Evolutionary conservation across 2,329 filamentous ascomycete genomes (phyloP), one percentile per base, ranked within the genome.

Genomic region (Trichoderma arundinaceum): DNA sequence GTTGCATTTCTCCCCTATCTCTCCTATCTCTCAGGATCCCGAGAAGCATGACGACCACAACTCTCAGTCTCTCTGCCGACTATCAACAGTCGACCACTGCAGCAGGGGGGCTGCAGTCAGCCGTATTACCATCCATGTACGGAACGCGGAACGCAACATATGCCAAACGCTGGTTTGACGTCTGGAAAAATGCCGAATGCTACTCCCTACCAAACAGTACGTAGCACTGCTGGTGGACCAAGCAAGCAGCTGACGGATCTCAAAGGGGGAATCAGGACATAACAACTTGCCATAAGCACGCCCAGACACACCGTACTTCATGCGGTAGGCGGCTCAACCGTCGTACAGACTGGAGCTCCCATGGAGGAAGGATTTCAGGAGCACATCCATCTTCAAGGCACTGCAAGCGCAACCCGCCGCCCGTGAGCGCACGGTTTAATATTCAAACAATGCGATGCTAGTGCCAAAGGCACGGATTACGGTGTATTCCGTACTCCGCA

Each of bases 171-270:
- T 48, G 19, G 22, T 22, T 46, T 60, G 57, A 60, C 35, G 57
- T 33, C 12, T 49, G 17, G 38, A 17, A 49, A 60, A 38, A 39
- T 15, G 43, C 44, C 57, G 8, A 49, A 60, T n/a, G 15, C 17
- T 44, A 60, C 33, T 28, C 6, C 33, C 13, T 15, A 28, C 7
- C n/a, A 22, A 10, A 3, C 15, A 13, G 15, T 33, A 49, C 8
- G 57, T 41, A 32, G 44, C 7, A 51, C 19, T 51, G 9, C 19
- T 15, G n/a, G 46, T 61, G 58, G 44, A 41, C 38, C 38, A 43
- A 35, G n/a, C 10, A 43, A 43, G 58, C 58, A 61, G 58, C 38
- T 61, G 48, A 52, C 28, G 22, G 38, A n/a, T 52, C 46, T 61
- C 58, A n/a, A 61, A 52, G 9, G 22, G 35, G 46, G 46, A 61